These are phyloP conservation scores for Aurinia saxatilis DNA, from an alignment of 345 rosid species.

Conservation along the genomic window DNA sequence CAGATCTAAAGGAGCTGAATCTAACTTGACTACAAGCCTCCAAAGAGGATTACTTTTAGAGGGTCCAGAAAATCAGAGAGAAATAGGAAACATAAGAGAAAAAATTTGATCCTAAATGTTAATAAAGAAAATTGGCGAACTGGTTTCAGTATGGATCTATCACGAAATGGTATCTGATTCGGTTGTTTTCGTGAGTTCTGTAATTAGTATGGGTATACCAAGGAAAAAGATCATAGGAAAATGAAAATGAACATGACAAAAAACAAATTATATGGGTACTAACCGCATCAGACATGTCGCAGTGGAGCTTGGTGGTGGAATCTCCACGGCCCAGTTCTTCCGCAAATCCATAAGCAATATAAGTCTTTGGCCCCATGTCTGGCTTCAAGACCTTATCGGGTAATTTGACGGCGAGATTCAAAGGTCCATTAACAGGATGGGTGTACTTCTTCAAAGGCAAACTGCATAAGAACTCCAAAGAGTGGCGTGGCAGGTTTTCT, in stretches of 20 bases:
- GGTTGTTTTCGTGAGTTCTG: background rate
- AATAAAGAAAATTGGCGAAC: background rate
- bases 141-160: background rate
- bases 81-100: background rate
- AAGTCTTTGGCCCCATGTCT: constrained; percentile 84
- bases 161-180: background rate
- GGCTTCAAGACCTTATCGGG: constrained; percentile 52
- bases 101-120: background rate
- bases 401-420: constrained; percentile 55
- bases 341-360: constrained; percentile 62
- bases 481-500: constrained; percentile 59
- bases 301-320: constrained; percentile 86
- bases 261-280: background rate
- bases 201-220: background rate
- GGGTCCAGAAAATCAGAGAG: too few species aligned
- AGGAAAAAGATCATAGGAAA: background rate
- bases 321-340: constrained; percentile 82
- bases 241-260: background rate
- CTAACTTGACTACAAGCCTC: too few species aligned
- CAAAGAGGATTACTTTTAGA: too few species aligned
- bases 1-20: too few species aligned
- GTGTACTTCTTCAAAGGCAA: constrained; percentile 75
- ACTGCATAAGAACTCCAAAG: constrained; percentile 51
- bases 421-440: constrained; percentile 50
- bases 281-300: constrained; percentile 89